Base-by-base conservation (phyloP, 1,284 basidiomycete genomes). In the Tilletiopsis washingtonensis region DNA sequence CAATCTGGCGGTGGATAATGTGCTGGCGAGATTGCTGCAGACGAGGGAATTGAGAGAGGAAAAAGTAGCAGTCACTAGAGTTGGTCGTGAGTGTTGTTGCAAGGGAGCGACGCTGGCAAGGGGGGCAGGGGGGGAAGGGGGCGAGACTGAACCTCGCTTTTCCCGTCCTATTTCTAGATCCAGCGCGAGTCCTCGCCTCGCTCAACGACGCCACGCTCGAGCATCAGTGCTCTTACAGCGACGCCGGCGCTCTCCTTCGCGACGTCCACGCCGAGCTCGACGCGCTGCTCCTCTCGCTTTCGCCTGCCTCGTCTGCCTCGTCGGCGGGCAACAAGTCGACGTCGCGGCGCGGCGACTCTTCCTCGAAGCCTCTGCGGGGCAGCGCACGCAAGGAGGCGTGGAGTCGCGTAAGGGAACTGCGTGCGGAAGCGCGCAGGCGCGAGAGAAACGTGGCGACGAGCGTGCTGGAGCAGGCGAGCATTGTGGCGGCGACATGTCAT, bases 401-500 rank as follows among this genome's bases (percentile, higher is more conserved):
- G 89, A 84, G 86, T 27, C 88, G 96, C 48, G 87, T 97, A 1
- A 83, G 84, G 46, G 86, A 85, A 6, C 76, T 98, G 53, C 78
- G 91, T 42, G 91, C 88, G 75, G 93, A 98, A 85, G 91, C 90
- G 73, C 82, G 90, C 25, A 83, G 86, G 64, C 80, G 93, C 26
- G 90, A 96, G 74, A 81, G 83, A 2, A 83, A 84, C 6, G 83
- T 96, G 11, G 84, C 90, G 9, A 81, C 79, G 50, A 81, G 82
- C 15, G 87, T 96, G 1, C 77, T 97, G 17, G 78, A 78, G 21
- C 81, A 85, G 29, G 86, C 89, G 0, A 84, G 87, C 74, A 80
- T 96, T 34, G 86, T 97, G 0, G 75, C 97, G 11, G 84, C 90
- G 0, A 97, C 93, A 1, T 96, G 91, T 59, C 91, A 97, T 75